Evolutionary conservation across 176 grass and related monocot species (phyloP), one percentile per base, ranked within the genome.

Genomic region (Triticum dicoccoides): DNA sequence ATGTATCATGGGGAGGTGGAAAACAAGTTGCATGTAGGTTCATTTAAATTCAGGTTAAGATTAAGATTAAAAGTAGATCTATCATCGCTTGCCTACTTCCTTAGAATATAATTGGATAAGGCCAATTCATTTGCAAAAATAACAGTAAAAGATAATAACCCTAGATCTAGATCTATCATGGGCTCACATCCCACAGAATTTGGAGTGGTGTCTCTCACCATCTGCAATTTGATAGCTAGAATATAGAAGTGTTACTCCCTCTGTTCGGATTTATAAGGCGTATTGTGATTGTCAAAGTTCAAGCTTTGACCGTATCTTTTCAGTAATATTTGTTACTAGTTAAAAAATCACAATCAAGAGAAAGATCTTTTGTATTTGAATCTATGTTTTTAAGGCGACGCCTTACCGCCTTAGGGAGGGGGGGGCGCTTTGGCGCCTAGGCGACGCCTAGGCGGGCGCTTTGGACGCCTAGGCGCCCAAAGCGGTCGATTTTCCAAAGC

Each of bases 21-120:
- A 83, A 63, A 38, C 52, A 18, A 4, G 73, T 1, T 20, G 8
- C 15, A 7, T 61, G 11, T 42, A 32, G 30, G 9, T 61, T 45
- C 5, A 83, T 82, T 78, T 20, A 69, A 68, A 69, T 61, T 33
- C 18, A 88, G 33, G 11, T 44, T 80, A 68, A 33, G 38, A 61
- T 44, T 80, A 68, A 33, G 38, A 61, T 62, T 15, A 80, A 0
- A 82, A 88, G 11, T 38, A 77, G 72, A 83, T 77, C 24, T 30
- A 78, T 33, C 34, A 47, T 69, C 2, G 37, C 4, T 29, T 86
- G 25, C 54, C 24, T 42, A 80, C 59, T 80, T 12, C 8, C 2
- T 9, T 7, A 12, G 23, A 38, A 25, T 78, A 85, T 18, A 82
- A 29, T n/a, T 25, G 23, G 42, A 32, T 27, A 33, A 27, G 51